Evolutionary conservation across 768 basidiomycete genomes (phyloP), one percentile per base, ranked within the genome.

Genomic region (Rhizopogon vinicolor): DNA sequence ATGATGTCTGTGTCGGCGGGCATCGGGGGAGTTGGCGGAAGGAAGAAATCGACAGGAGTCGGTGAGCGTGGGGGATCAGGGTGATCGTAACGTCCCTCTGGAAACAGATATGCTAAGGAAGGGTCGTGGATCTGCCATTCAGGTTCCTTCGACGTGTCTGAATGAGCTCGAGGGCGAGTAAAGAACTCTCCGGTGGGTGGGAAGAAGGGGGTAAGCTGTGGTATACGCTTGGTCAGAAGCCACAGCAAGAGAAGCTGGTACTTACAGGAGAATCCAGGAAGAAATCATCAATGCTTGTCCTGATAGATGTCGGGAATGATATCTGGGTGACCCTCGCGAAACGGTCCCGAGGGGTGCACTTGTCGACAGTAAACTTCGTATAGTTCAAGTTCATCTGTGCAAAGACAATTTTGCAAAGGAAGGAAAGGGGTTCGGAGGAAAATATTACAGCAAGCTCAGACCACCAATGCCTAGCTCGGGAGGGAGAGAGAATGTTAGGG

Each of bases 261-360:
- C 68, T 0, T 54, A 70, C 69, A 41, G 63, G 68, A 0, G 67
- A 60, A 41, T 63, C 65, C 44, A 71, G 57, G 54, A 60, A 62
- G 51, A 65, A 54, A 56, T 70, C 69, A 43, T 70, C 69, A 29
- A 65, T 52, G 48, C 66, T 72, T 10, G 68, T 70, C 56, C 64
- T 60, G 52, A 62, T 65, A 13, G 70, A 72, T 51, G 61, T 72
- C n/a, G 68, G 70, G 37, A 70, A 70, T 5, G 70, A 70, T 16
- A 70, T 58, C 9, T 67, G 70, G 25, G 66, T 61, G 19, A 22
- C 14, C 29, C 60, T 59, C 5, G 53, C 54, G 41, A 54, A 66
- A 45, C 45, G 63, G 53, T 66, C 70, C n/a, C 65, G 63, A 10
- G 68, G 65, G 14, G 62, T 65, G 51, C 61, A 70, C 60, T 64